phyloP scores from a whole-genome alignment of 2,329 filamentous ascomycete genomes.

The Diaporthe citri region DNA sequence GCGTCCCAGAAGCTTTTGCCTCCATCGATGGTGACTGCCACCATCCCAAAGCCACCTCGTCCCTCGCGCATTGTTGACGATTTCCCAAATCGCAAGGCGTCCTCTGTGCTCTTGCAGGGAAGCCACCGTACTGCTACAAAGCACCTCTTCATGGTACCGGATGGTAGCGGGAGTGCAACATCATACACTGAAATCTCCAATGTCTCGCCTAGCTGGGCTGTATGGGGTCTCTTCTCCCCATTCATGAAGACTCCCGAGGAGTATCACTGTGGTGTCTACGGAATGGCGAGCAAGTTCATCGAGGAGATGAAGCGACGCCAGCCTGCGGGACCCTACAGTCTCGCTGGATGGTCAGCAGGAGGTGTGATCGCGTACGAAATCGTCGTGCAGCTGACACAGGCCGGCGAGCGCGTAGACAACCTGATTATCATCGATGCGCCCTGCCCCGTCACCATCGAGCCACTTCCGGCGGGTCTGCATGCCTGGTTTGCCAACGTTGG shows the following conservation, averaged over 20 bases:
- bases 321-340: slow-evolving; percentile 74
- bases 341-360: slow-evolving; percentile 83
- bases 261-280: slow-evolving; percentile 74
- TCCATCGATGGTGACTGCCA: slow-evolving; percentile 50
- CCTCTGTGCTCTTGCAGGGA: slow-evolving; percentile 62
- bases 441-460: slow-evolving; percentile 76
- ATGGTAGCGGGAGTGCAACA: slow-evolving; percentile 72
- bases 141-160: slow-evolving; percentile 67
- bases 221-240: slow-evolving; percentile 74
- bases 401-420: slow-evolving; percentile 68
- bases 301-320: slow-evolving; percentile 79
- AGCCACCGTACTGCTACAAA: slow-evolving; percentile 61
- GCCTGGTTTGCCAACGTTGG: slow-evolving; percentile 81
- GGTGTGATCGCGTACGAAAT: slow-evolving; percentile 80
- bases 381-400: slow-evolving; percentile 69
- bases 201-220: slow-evolving; percentile 58
- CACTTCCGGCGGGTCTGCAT: slow-evolving; percentile 73
- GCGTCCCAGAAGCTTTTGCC: slow-evolving; percentile 44
- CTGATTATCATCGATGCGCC: slow-evolving; percentile 77
- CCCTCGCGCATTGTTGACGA: slow-evolving; percentile 55
- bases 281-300: slow-evolving; percentile 74
- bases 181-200: slow-evolving; percentile 74
- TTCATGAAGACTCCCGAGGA: slow-evolving; percentile 78
- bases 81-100: slow-evolving; percentile 65
- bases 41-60: slow-evolving; percentile 58